phyloP scores from a whole-genome alignment of 768 basidiomycete species.

The Scleroderma bovista region DNA sequence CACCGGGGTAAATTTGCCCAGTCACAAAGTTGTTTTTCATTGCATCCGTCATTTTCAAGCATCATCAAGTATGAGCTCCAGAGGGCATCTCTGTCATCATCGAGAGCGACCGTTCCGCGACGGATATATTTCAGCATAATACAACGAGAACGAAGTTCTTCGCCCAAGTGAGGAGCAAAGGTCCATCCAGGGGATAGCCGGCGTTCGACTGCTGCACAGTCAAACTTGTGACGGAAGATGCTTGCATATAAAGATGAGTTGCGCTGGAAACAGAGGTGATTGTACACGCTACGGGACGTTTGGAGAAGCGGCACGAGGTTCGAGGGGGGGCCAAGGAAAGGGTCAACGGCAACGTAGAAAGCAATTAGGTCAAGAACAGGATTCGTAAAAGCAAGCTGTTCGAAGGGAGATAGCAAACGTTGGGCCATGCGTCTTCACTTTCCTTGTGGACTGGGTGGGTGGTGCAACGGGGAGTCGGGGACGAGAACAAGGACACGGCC shows the following conservation, averaged over 20 bases:
- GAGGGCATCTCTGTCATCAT: constrained; percentile 35
- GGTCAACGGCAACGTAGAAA: constrained; percentile 31
- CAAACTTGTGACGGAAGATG: constrained; percentile 44
- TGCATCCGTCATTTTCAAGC: constrained; percentile 46
- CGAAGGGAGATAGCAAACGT: constrained; percentile 10
- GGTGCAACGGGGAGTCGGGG: background rate
- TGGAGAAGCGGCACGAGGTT: constrained; percentile 35
- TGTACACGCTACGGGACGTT: constrained; percentile 33
- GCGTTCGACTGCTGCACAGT: constrained; percentile 34
- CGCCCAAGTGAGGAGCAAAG: constrained; percentile 32
- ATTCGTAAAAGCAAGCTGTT: constrained; percentile 10
- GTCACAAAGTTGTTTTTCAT: constrained; percentile 36
- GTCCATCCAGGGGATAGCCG: constrained; percentile 35
- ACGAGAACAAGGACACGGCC: background rate
- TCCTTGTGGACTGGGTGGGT: no score
- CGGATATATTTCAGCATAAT: constrained; percentile 38
- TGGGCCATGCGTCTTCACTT: background rate
- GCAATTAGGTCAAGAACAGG: constrained; percentile 38
- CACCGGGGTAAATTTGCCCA: constrained; percentile 36
- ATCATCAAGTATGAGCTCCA: constrained; percentile 55
- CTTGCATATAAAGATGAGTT: constrained; percentile 38
- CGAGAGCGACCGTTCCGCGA: constrained; percentile 8
- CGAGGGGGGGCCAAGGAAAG: constrained; percentile 40
- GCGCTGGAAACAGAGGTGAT: constrained; percentile 29
- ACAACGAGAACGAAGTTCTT: constrained; percentile 42